Evolutionary conservation across 1,284 basidiomycete species (phyloP), one percentile per base, ranked within the genome.

Genomic region (Austroboletus niveus): DNA sequence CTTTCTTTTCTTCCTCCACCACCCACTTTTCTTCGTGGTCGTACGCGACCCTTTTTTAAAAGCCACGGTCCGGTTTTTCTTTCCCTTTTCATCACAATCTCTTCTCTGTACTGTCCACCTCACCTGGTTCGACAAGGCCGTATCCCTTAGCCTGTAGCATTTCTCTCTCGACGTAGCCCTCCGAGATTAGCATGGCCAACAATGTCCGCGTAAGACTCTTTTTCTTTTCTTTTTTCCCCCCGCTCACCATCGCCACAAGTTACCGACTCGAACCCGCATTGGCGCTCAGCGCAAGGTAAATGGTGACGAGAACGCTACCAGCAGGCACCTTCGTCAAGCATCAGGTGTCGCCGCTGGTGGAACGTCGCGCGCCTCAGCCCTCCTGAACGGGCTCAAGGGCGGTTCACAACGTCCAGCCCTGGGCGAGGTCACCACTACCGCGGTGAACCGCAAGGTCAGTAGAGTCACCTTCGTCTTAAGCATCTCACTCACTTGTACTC

Each of bases 371-470:
- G 67, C 77, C 40, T 67, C 78, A 42, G 77, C 80, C 58, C 63
- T 79, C 60, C 72, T 79, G 54, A 77, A 75, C 59, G 75, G 68
- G 34, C 62, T 70, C 53, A 83, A 81, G 68, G 62, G 64, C 30
- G 74, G 64, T 45, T 59, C 72, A 41, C 74, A 78, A 60, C 80
- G 87, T 59, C 74, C 81, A 30, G 87, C 81, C 48, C 77, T 90
- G 49, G 78, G 80, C 55, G 88, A 90, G 72, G 85, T 90, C 55
- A 85, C 84, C 20, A 79, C 77, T 32, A 76, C 75, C 49, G 82
- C 86, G 53, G 80, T 89, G 47, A 90, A 89, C 69, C 81, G 84
- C 66, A 89, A 85, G 74, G 87, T 85, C 66, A 59, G 78, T 74
- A 9, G 47, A 29, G 49, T 20, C 42, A 41, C 5, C 11, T 46